Percentiles rank a stretch among this genome's conserved stretches.
These are phyloP conservation scores for Zygoascus meyerae DNA, from an alignment of 1,139 yeast species.

Conservation along the genomic window DNA sequence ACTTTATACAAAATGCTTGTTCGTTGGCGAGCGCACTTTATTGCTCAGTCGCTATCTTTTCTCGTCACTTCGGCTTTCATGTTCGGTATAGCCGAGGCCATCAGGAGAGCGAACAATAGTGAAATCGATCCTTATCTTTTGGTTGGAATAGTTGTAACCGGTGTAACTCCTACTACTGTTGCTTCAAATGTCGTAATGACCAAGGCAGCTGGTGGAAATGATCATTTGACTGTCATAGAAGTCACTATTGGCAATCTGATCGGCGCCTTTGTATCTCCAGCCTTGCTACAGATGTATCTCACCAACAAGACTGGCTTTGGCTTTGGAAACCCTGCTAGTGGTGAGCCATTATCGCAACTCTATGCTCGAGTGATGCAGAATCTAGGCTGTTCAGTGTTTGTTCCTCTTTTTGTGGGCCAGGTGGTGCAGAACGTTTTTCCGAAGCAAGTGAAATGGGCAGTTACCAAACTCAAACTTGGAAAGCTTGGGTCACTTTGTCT, in stretches of 20 bases:
- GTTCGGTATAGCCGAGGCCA: constrained; percentile 67
- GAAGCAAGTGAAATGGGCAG: constrained; percentile 53
- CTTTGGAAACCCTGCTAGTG: constrained; percentile 77
- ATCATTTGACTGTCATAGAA: constrained; percentile 69
- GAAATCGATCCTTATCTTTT: constrained; percentile 67
- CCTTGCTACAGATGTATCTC: constrained; percentile 65
- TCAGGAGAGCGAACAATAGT: constrained; percentile 50
- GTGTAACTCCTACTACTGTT: constrained; percentile 86
- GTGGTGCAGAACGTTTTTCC: constrained; percentile 66
- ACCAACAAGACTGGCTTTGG: constrained; percentile 50
- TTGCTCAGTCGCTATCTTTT: constrained; percentile 63
- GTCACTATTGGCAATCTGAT: constrained; percentile 77
- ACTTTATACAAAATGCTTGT: constrained; percentile 53
- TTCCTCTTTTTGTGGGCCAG: constrained; percentile 87
- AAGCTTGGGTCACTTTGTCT: constrained; percentile 78
- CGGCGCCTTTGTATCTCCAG: constrained; percentile 86
- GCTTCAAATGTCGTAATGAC: constrained; percentile 92
- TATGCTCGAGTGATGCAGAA: constrained; percentile 79
- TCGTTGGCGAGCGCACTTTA: constrained; percentile 78
- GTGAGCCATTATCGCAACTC: constrained; percentile 48
- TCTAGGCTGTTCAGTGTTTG: constrained; percentile 73
- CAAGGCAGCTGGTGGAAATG: constrained; percentile 70
- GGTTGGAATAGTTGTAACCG: constrained; percentile 74
- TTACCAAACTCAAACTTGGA: constrained; percentile 53
- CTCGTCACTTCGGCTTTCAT: constrained; percentile 69